These are phyloP conservation scores for Pluteus cervinus DNA, from an alignment of 768 basidiomycete species.

Conservation along the genomic window DNA sequence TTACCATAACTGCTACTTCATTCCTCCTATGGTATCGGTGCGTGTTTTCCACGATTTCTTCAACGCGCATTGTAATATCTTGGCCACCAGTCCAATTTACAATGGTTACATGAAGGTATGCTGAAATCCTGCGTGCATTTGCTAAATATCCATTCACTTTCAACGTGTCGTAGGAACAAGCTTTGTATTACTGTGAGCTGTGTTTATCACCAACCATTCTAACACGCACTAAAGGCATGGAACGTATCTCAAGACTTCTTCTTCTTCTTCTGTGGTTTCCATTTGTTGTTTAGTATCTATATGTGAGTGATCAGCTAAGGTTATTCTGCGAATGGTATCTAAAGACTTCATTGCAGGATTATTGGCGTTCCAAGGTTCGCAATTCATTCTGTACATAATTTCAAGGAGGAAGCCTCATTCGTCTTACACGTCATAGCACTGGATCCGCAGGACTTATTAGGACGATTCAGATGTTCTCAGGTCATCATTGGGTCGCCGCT, in stretches of 20 bases:
- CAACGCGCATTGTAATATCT: slow-evolving; percentile 9
- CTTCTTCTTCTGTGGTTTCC: slow-evolving; percentile 95
- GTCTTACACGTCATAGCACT: slow-evolving; percentile 44
- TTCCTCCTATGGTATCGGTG: slow-evolving; percentile 96
- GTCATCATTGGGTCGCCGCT: slow-evolving; percentile 70
- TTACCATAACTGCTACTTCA: slow-evolving; percentile 70
- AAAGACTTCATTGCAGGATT: slow-evolving; percentile 53
- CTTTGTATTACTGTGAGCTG: slow-evolving; percentile 83
- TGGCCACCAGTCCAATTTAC: slow-evolving; percentile 73
- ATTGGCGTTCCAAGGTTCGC: slow-evolving; percentile 84
- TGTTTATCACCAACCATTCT: slow-evolving; percentile 17
- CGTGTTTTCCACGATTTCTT: slow-evolving; percentile 20
- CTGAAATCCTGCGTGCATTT: slow-evolving; percentile 11
- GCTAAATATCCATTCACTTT: slow-evolving; percentile 16
- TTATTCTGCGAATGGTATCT: slow-evolving; percentile 21
- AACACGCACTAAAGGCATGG: slow-evolving; percentile 22
- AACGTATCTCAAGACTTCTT: slow-evolving; percentile 67
- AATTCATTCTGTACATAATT: slow-evolving; percentile 14
- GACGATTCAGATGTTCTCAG: slow-evolving; percentile 75
- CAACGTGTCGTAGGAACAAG: slow-evolving; percentile 63
- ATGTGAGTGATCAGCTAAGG: slow-evolving; percentile 48
- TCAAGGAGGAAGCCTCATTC: slow-evolving; percentile 27
- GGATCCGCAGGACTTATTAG: slow-evolving; percentile 95
- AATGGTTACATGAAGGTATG: slow-evolving; percentile 94
- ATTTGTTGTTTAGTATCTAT: slow-evolving; percentile 88